A percentile compares a stretch with the other conserved stretches of the same genome.
phyloP scores from a whole-genome alignment of 306 rosid species.

The Ormosia semicastrata region DNA sequence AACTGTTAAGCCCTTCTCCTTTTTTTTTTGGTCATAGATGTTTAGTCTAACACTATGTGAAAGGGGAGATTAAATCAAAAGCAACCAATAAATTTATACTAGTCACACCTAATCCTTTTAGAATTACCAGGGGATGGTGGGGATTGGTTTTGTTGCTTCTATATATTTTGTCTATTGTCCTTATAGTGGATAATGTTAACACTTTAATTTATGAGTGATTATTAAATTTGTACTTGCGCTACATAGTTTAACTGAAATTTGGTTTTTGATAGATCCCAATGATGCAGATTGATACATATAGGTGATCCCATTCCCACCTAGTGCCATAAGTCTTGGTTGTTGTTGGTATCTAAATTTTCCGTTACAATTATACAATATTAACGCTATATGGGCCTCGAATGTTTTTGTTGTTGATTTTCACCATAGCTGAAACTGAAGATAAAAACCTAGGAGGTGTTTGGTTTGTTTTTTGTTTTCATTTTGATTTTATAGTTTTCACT shows the following conservation, averaged over 20 bases:
- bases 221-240: neutral
- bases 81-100: no score
- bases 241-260: neutral
- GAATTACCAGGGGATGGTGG: no score
- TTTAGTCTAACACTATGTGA: neutral
- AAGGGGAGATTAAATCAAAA: no score
- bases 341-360: neutral
- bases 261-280: neutral
- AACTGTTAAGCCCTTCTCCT: no score
- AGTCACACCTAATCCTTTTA: no score
- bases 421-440: conserved; percentile 1
- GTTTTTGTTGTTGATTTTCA: neutral
- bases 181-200: neutral
- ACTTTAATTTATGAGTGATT: neutral
- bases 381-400: no score
- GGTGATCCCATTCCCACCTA: neutral
- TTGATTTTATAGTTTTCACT: no score
- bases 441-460: neutral
- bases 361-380: no score
- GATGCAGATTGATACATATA: neutral
- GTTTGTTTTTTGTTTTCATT: no score
- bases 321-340: neutral
- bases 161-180: no score
- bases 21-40: neutral
- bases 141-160: no score